Base-by-base conservation (phyloP, 73 alveolate genomes). In the Symbiodinium pilosum region DNA sequence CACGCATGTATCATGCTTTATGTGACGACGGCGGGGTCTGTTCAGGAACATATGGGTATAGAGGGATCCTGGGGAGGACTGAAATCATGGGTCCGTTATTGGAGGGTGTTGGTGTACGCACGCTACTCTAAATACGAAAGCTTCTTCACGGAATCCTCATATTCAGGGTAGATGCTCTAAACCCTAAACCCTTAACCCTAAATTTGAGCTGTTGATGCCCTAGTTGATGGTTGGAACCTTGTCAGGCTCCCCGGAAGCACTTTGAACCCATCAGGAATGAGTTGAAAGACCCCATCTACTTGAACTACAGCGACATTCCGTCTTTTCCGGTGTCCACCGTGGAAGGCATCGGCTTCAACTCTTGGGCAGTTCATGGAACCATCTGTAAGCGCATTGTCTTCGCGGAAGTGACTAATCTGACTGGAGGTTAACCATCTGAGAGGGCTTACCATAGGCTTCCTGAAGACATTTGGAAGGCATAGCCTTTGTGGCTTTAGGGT, bases 251-350 rank as follows among this genome's bases (percentile, higher is more conserved):
- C n/a, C n/a, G n/a, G n/a, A n/a, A n/a, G n/a, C n/a, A n/a, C n/a
- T n/a, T n/a, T n/a, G n/a, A n/a, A n/a, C 59, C 21, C 59, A 47
- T 18, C 81, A 64, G 81, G 81, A 84, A 52, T n/a, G 96, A 89
- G 18, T 41, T 89, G 11, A 68, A 28, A 47, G 96, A 89, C 34
- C 75, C 75, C 88, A 52, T 89, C 83, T 89, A 51, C 89, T 41
- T 89, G 52, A 68, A 81, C 69, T 89, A 89, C 92, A 84, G 51
- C 75, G 96, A 89, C 43, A 89, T 89, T 18, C 96, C 96, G 14
- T 54, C 75, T 47, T 89, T 89, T 64, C 75, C 75, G 92, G 83
- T 68, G 7, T 89, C 96, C 44, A 89, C 94, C 39, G 94, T 86
- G 38, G 77, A 41, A 34, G 94, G 59, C 59, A 6, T 47, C 14